phyloP scores from a whole-genome alignment of 2,329 filamentous ascomycete genomes.

The Neofusicoccum cordaticola region DNA sequence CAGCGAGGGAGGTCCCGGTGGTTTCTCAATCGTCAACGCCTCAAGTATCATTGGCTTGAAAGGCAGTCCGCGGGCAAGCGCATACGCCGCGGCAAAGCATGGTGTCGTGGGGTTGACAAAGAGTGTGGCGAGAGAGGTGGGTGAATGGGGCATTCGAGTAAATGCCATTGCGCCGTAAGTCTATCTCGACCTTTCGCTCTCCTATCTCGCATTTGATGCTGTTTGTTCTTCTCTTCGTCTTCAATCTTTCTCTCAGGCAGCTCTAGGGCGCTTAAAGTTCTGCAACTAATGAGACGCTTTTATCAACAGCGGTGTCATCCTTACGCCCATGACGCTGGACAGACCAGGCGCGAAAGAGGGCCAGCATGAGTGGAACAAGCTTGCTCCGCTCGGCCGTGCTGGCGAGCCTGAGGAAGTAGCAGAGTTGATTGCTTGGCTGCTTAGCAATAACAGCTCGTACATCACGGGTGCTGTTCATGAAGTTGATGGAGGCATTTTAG shows the following conservation, averaged over 20 bases:
- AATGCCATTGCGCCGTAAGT: constrained; percentile 38
- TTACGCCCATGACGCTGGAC: constrained; percentile 26
- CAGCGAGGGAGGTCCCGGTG: constrained; percentile 20
- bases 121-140: constrained; percentile 39
- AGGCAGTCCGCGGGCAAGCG: constrained; percentile 36
- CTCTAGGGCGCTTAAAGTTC: too few species aligned
- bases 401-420: constrained; percentile 38
- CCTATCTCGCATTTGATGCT: not conserved
- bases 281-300: too few species aligned
- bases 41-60: constrained; percentile 53
- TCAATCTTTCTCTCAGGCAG: too few species aligned
- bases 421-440: constrained; percentile 47
- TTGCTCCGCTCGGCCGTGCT: constrained; percentile 26
- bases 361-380: constrained; percentile 22
- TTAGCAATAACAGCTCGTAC: constrained; percentile 46
- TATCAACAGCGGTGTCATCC: not conserved
- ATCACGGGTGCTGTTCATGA: constrained; percentile 46
- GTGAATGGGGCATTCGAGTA: constrained; percentile 32
- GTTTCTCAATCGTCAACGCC: constrained; percentile 39
- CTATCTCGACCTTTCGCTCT: not conserved
- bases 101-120: constrained; percentile 42
- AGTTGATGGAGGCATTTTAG: constrained; percentile 48
- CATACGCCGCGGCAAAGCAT: constrained; percentile 41
- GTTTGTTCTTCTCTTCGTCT: too few species aligned
- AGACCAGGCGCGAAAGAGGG: constrained; percentile 24